Base-by-base conservation (phyloP, 208 protist species). In the Trypanosoma platydactyli region DNA sequence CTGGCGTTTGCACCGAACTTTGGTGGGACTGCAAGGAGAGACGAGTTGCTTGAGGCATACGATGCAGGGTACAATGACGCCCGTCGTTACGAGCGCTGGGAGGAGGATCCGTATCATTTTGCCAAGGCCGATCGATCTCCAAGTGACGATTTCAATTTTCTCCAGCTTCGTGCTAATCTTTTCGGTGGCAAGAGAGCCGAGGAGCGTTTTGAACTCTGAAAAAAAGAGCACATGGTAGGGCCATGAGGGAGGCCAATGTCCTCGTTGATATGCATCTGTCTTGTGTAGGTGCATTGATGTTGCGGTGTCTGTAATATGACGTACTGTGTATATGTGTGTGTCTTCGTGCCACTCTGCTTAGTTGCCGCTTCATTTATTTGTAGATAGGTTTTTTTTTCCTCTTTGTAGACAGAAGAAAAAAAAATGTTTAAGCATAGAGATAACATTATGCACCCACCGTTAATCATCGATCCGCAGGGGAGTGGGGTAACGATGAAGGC, bases 51-150 rank as follows among this genome's bases (percentile, higher is more conserved):
- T 29, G 67, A 87, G 67, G 86, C 89, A 35, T 96, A 89, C 69
- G 88, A 96, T 57, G 84, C 80, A 22, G 91, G 91, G 22, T 93
- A 91, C 72, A 81, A 92, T 65, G 91, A 96, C 49, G 91, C 91
- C 3, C 74, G 83, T 12, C 83, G 86, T 22, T 96, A 94, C 64
- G 86, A 92, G 64, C 87, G 91, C 12, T 96, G 91, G 88, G 91
- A 96, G 61, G 91, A 96, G 63, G 91, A 96, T 55, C 82, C 91
- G 29, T 96, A 96, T 72, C 85, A 86, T 67, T 96, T 81, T 64
- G 80, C 87, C 16, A 96, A 93, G 77, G 77, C 86, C 0, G 89
- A 95, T 58, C 86, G 89, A 46, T 85, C 81, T 7, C 84, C 86
- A 27, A 82, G 73, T 54, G 86, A 92, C 62, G 84, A 95, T 71